Evolutionary conservation across 306 rosid genomes (phyloP).

Genomic region (Dalbergia cochinchinensis): DNA sequence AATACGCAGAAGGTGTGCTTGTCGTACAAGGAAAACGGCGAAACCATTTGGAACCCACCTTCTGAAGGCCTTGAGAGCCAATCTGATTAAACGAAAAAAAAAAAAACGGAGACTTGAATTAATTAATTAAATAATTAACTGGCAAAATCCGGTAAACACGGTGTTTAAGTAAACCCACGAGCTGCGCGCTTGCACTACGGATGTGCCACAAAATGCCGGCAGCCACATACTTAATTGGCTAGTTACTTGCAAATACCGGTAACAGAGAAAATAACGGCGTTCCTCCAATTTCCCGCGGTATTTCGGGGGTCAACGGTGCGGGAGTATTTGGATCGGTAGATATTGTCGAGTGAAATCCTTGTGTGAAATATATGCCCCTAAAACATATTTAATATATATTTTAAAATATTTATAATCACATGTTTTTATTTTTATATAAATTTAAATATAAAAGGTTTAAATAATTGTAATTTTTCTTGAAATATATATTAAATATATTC

Average conservation of each 20-base stretch:
- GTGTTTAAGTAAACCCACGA: conserved; percentile 47
- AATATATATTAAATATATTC: too few relatives aligned
- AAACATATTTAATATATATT: too few relatives aligned
- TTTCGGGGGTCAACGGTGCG: conserved; percentile 48
- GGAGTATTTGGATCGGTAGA: conserved; percentile 45
- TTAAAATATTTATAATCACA: too few relatives aligned
- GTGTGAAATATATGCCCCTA: too few relatives aligned
- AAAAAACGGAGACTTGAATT: neutral
- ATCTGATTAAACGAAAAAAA: neutral
- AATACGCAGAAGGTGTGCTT: conserved; percentile 32
- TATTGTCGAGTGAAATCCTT: too few relatives aligned
- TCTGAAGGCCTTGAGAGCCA: conserved; percentile 24
- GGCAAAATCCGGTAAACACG: conserved; percentile 78
- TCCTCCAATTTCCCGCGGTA: conserved; percentile 36
- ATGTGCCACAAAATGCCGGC: conserved; percentile 71
- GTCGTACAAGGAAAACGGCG: conserved; percentile 59
- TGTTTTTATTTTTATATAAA: too few relatives aligned
- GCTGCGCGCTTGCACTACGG: conserved; percentile 57
- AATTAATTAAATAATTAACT: conserved; percentile 49
- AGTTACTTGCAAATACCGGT: conserved; percentile 57
- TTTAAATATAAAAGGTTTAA: too few relatives aligned
- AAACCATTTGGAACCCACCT: conserved; percentile 42
- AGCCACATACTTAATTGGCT: conserved; percentile 46
- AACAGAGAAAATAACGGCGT: conserved; percentile 51
- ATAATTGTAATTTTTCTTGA: too few relatives aligned